Conservation (phyloP, 495 filamentous ascomycete genomes). For the Gamarada debralockiae region DNA sequence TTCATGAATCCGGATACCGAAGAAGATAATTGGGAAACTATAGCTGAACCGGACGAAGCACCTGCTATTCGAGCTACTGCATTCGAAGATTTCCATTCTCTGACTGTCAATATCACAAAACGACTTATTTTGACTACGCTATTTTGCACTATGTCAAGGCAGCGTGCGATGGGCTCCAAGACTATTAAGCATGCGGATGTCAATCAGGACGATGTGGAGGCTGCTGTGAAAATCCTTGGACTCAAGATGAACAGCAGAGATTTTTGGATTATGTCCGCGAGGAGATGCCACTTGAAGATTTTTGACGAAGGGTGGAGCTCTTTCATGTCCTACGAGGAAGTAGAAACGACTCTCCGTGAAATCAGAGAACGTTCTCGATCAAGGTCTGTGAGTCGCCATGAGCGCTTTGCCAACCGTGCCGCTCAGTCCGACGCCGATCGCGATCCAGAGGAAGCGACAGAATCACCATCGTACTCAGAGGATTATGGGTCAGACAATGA, state of each 20-base stretch:
- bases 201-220: slow-evolving; percentile 56
- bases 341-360: slow-evolving; percentile 6
- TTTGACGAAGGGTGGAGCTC: slow-evolving; percentile 24
- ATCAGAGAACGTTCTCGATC: slow-evolving; percentile 4
- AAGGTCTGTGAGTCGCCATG: neutral
- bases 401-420: neutral
- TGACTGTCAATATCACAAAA: slow-evolving; percentile 61
- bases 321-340: slow-evolving; percentile 17
- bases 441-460: neutral
- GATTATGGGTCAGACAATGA: neutral
- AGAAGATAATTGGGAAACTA: slow-evolving; percentile 62
- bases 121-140: slow-evolving; percentile 64
- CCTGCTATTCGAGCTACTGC: slow-evolving; percentile 66
- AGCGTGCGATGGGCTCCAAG: slow-evolving; percentile 39
- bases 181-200: slow-evolving; percentile 37
- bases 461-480: neutral
- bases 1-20: slow-evolving; percentile 73
- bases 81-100: slow-evolving; percentile 68
- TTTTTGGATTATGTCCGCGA: slow-evolving; percentile 58
- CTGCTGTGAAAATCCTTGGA: slow-evolving; percentile 56
- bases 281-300: slow-evolving; percentile 56
- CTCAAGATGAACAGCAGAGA: slow-evolving; percentile 38
- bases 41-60: slow-evolving; percentile 41
- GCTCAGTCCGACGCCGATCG: neutral
- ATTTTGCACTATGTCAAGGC: slow-evolving; percentile 59